These are phyloP conservation scores for Chalciporus chontae DNA, from an alignment of 768 basidiomycete genomes.

Conservation along the genomic window DNA sequence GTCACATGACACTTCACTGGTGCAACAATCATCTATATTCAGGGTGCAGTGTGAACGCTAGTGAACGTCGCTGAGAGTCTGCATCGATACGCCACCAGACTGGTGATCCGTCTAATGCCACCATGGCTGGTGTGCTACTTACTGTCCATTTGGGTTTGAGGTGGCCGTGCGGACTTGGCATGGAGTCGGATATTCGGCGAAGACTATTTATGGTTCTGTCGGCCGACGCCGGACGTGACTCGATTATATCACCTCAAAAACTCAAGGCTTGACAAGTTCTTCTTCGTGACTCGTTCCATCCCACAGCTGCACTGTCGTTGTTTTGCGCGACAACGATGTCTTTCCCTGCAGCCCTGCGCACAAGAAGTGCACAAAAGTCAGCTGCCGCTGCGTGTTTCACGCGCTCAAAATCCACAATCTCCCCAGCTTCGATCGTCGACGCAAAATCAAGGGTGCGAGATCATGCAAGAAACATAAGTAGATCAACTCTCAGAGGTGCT, in stretches of 20 bases:
- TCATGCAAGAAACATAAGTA: slow-evolving; percentile 72
- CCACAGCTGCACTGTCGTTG: slow-evolving; percentile 8
- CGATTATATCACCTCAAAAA: neutral
- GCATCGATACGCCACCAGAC: neutral
- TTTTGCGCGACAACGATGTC: slow-evolving; percentile 36
- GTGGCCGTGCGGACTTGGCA: neutral
- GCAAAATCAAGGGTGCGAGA: slow-evolving; percentile 80
- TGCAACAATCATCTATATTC: no score
- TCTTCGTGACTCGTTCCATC: slow-evolving; percentile 5
- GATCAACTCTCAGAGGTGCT: slow-evolving; percentile 58
- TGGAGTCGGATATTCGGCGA: slow-evolving; percentile 22
- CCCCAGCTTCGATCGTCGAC: slow-evolving; percentile 59
- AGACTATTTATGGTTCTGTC: slow-evolving; percentile 14
- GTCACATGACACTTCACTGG: no score
- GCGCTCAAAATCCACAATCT: slow-evolving; percentile 50
- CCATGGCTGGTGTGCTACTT: neutral
- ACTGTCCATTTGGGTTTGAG: neutral
- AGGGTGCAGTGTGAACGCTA: no score
- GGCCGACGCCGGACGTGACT: slow-evolving; percentile 27
- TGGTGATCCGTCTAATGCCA: no score
- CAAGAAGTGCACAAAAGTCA: slow-evolving; percentile 37
- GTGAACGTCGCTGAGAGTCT: no score
- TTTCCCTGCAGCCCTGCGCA: slow-evolving; percentile 41
- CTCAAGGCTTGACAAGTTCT: neutral
- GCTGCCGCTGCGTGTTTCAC: slow-evolving; percentile 32